Conservation (phyloP, 345 rosid genomes). For the Acer campestre region DNA sequence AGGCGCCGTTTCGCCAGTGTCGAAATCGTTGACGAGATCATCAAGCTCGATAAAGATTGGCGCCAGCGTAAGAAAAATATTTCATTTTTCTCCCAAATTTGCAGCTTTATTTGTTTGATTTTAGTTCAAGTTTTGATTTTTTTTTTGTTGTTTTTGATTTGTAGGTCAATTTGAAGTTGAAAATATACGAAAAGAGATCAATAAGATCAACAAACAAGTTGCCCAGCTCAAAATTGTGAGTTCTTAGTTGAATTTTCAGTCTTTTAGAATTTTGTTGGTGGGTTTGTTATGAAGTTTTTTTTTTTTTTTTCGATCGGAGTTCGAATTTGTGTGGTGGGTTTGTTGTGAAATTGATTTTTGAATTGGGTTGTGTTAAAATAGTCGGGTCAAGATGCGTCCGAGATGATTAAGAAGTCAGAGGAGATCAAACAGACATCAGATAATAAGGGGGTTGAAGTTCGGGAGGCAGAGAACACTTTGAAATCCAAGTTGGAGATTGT, state of each 20-base stretch:
- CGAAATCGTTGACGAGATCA: conserved; percentile 69
- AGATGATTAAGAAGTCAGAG: conserved; percentile 53
- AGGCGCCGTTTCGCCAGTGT: conserved; percentile 71
- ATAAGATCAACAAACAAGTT: conserved; percentile 65
- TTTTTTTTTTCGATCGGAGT: background rate
- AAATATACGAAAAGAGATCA: conserved; percentile 61
- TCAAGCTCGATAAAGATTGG: conserved; percentile 74
- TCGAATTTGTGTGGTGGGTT: background rate
- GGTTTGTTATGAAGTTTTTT: background rate
- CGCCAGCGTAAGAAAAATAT: conserved; percentile 51
- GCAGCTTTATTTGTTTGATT: background rate
- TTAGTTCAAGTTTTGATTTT: background rate
- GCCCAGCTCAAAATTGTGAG: conserved; percentile 78
- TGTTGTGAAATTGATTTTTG: background rate
- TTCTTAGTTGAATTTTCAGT: background rate
- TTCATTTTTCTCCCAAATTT: background rate
- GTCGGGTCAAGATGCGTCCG: conserved; percentile 59
- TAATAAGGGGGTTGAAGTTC: conserved; percentile 70
- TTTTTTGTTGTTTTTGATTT: conserved; percentile 4
- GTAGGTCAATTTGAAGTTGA: conserved; percentile 79
- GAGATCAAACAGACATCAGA: conserved; percentile 53
- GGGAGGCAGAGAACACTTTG: conserved; percentile 53
- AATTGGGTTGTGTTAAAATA: conserved; percentile 14
- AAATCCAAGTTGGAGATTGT: conserved; percentile 60
- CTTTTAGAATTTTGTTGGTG: background rate